Conservation (phyloP, 2,329 filamentous ascomycete species). For the Exophiala lecanii-corni region DNA sequence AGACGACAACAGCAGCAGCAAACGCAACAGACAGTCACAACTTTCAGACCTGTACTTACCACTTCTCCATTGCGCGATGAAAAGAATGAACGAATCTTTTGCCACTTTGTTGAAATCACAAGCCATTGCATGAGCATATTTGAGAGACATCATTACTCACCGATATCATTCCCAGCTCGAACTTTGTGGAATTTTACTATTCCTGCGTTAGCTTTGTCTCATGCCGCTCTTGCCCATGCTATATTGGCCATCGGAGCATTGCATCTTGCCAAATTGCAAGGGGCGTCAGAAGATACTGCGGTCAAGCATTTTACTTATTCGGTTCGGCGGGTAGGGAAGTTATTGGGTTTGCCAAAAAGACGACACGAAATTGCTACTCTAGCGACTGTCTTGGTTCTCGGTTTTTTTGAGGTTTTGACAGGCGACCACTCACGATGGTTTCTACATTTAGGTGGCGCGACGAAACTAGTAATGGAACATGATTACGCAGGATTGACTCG, state of each 20-base stretch:
- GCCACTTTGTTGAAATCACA: slow-evolving; percentile 86
- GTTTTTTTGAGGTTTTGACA: slow-evolving; percentile 90
- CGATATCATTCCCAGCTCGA: slow-evolving; percentile 57
- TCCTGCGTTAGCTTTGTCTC: slow-evolving; percentile 73
- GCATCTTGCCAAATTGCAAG: slow-evolving; percentile 79
- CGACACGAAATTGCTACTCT: slow-evolving; percentile 74
- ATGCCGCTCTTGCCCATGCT: slow-evolving; percentile 84
- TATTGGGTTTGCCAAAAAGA: slow-evolving; percentile 64
- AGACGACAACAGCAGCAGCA: slow-evolving; percentile 7
- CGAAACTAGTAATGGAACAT: slow-evolving; percentile 71
- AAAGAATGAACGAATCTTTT: slow-evolving; percentile 76
- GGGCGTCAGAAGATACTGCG: slow-evolving; percentile 69
- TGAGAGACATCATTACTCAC: slow-evolving; percentile 65
- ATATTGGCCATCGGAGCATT: slow-evolving; percentile 83
- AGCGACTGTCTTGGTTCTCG: slow-evolving; percentile 80
- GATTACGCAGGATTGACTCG: slow-evolving; percentile 70
- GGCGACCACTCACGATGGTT: slow-evolving; percentile 96
- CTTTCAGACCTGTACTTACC: slow-evolving; percentile 24
- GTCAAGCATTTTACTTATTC: slow-evolving; percentile 90
- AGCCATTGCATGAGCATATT: slow-evolving; percentile 82
- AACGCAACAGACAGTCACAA: slow-evolving; percentile 15
- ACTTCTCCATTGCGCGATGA: slow-evolving; percentile 74
- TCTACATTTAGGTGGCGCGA: slow-evolving; percentile 78
- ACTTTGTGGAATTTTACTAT: slow-evolving; percentile 68
- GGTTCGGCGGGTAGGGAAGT: slow-evolving; percentile 70